Base-by-base conservation (phyloP, 2,329 filamentous ascomycete species). In the Albifimbria verrucaria region DNA sequence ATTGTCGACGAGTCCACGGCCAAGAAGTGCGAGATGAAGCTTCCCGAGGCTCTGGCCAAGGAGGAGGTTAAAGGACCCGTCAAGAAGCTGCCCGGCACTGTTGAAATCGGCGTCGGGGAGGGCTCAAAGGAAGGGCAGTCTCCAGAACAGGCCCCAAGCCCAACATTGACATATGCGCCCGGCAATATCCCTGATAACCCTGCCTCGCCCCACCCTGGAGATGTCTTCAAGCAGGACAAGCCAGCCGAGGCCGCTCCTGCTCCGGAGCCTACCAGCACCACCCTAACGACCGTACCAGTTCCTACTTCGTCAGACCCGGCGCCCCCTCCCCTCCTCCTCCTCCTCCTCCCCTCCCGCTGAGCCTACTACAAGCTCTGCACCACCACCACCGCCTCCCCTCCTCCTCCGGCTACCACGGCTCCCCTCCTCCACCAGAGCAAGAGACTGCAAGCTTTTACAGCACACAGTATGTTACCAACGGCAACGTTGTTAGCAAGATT, bases 51-150 rank as follows among this genome's bases (percentile, higher is more conserved):
- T 0, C 68, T 94, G 20, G 64, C 68, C 1, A 57, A 74, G 9
- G 90, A 95, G 55, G 72, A 91, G 62, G 79, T 83, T 49, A 60
- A 68, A 2, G 80, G 83, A 10, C 75, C 81, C 7, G 70, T 83
- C 51, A 67, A 75, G 12, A 74, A 77, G 43, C 80, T 96, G 20
- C 90, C 91, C 5, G 90, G 91, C 43, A 78, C 81, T 54, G 70
- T 84, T 20, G 55, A 67, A 6, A 76, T 88, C 54, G 62, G 62
- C 47, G 63, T 58, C 49, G 65, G 54, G 25, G 65, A 67, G 23
- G 63, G 62, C 24, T 57, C 59, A 15, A 57, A 51, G 18, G 51
- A 46, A 24, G 57, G 28, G 5, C 18, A 21, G 18, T 10, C 42
- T n/a, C 42, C 42, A 4, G 22, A 21, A 7, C 25, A 48, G 3